These are phyloP conservation scores for Cnidoscolus chayamansa DNA, from an alignment of 441 rosid genomes.

Conservation along the genomic window DNA sequence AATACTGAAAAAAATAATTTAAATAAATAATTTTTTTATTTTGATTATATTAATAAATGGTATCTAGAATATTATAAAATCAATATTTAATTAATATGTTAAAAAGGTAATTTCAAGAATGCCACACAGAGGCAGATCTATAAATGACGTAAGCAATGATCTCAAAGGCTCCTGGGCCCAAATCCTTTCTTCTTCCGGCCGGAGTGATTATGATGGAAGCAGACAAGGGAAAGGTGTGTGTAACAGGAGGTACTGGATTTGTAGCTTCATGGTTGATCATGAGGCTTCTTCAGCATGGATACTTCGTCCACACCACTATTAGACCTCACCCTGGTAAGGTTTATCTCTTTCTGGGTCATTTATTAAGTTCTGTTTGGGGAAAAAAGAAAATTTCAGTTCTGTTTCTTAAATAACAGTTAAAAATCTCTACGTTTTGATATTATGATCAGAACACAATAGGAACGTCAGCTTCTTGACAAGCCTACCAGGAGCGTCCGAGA, in stretches of 20 bases:
- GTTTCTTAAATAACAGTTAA: neutral
- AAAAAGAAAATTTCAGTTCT: too few species aligned
- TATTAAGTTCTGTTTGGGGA: neutral
- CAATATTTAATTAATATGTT: too few species aligned
- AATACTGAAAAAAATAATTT: too few species aligned
- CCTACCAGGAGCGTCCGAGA: slow-evolving; percentile 32
- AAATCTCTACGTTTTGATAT: neutral
- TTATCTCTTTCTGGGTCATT: neutral
- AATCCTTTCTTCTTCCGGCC: neutral
- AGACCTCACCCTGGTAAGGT: slow-evolving; percentile 42
- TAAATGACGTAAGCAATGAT: too few species aligned
- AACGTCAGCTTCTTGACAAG: slow-evolving; percentile 39
- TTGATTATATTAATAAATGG: too few species aligned
- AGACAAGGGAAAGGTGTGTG: slow-evolving; percentile 43
- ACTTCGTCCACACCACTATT: slow-evolving; percentile 53
- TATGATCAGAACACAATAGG: slow-evolving; percentile 32
- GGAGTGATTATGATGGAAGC: slow-evolving; percentile 28
- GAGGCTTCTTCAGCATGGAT: slow-evolving; percentile 58
- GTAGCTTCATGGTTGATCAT: slow-evolving; percentile 58
- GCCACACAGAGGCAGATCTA: too few species aligned
- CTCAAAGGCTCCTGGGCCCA: too few species aligned
- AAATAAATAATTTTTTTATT: too few species aligned
- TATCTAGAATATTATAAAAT: too few species aligned
- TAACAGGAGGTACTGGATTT: slow-evolving; percentile 63
- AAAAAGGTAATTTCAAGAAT: too few species aligned